phyloP scores from a whole-genome alignment of 106 monocot genomes.

The Amphibolis antarctica region DNA sequence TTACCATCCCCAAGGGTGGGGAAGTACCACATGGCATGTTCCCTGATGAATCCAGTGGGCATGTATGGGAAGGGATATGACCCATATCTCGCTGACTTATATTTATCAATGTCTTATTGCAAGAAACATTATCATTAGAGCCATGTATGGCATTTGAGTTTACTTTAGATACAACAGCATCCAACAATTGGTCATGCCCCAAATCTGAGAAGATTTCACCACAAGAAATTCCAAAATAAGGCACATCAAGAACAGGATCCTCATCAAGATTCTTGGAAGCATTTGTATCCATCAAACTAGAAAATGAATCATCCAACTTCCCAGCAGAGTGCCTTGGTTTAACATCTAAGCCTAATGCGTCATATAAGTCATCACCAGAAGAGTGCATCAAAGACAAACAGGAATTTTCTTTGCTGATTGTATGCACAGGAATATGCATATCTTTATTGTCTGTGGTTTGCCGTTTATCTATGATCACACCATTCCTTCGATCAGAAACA shows the following conservation, averaged over 20 bases:
- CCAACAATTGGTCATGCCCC: slow-evolving; percentile 61
- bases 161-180: slow-evolving; percentile 73
- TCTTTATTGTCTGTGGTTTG: neutral
- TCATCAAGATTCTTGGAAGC: slow-evolving; percentile 16
- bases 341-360: slow-evolving; percentile 41
- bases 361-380: slow-evolving; percentile 51
- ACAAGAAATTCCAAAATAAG: slow-evolving; percentile 19
- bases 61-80: neutral
- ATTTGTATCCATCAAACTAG: neutral
- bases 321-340: slow-evolving; percentile 9
- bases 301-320: slow-evolving; percentile 15
- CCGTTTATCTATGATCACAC: neutral
- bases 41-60: slow-evolving; percentile 7
- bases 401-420: slow-evolving; percentile 1
- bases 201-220: slow-evolving; percentile 31
- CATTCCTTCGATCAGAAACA: slow-evolving; percentile 5
- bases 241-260: slow-evolving; percentile 18
- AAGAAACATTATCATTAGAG: slow-evolving; percentile 33
- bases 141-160: slow-evolving; percentile 28
- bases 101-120: slow-evolving; percentile 33
- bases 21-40: slow-evolving; percentile 11
- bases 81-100: slow-evolving; percentile 13
- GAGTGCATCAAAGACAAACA: neutral
- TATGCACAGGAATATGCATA: neutral
- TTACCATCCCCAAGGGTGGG: slow-evolving; percentile 18